phyloP scores from a whole-genome alignment of 177 flowering plant species.

The Vitis hybrid region DNA sequence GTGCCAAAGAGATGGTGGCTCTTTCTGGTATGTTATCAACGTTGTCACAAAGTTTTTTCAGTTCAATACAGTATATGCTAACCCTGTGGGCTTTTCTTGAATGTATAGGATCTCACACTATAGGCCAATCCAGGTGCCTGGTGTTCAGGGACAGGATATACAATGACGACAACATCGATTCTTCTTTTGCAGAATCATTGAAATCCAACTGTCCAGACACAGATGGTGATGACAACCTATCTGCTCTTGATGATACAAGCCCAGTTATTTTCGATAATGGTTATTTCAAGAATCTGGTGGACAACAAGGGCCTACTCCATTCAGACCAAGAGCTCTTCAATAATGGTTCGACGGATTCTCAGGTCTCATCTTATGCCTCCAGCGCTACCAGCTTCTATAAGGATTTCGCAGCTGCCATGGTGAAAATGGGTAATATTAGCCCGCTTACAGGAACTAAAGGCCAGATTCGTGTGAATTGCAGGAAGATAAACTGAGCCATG shows the following conservation, averaged over 20 bases:
- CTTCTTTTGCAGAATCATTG: constrained; percentile 11
- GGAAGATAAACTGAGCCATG: constrained; percentile 19
- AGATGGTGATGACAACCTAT: constrained; percentile 21
- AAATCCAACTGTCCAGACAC: constrained; percentile 22
- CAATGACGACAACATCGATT: constrained; percentile 22
- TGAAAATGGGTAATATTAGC: constrained; percentile 45
- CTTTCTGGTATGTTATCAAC: constrained; percentile 30
- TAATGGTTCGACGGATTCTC: constrained; percentile 30
- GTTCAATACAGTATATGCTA: neutral
- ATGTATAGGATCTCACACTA: constrained; percentile 24
- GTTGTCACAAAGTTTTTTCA: neutral
- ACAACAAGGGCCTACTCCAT: constrained; percentile 35
- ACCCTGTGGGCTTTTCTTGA: too few species aligned
- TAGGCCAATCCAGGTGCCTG: constrained; percentile 27
- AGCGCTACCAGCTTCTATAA: constrained; percentile 18
- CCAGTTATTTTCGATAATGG: constrained; percentile 22
- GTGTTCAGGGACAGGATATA: constrained; percentile 18
- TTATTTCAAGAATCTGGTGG: constrained; percentile 35
- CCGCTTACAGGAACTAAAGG: constrained; percentile 42
- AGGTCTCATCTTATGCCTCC: constrained; percentile 29
- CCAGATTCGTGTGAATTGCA: constrained; percentile 28
- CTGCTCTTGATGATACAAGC: constrained; percentile 18
- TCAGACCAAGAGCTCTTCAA: constrained; percentile 43
- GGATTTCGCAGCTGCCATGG: constrained; percentile 44
- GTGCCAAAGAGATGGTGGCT: constrained; percentile 33